Base-by-base conservation (phyloP, 2,329 filamentous ascomycete genomes). In the Ophiostoma pallidulum region DNA sequence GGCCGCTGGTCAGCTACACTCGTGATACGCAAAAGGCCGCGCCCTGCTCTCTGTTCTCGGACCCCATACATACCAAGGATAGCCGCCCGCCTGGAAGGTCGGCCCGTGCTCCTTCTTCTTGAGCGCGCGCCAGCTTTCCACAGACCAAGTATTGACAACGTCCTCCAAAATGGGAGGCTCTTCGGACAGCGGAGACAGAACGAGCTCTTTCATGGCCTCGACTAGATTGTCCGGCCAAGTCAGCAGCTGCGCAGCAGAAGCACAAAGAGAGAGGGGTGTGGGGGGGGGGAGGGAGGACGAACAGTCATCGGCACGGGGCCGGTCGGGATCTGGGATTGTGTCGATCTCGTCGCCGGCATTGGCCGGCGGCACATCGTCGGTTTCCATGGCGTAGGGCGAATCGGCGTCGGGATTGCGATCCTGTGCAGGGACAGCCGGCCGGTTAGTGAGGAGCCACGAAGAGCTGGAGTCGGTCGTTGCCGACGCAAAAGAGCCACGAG, bases 71-170 rank as follows among this genome's bases (percentile, higher is more conserved):
- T 65, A 89, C 85, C 92, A 98, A 63, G 91, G 92, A 62, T 80
- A 83, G 42, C 86, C 90, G 42, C 82, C 90, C 54, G 87, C 91
- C 51, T 92, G 65, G 64, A 98, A 98, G 49, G 84, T 64, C 3
- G 92, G 92, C 2, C 92, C 88, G 69, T 94, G 89, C 59, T 92
- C 84, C 62, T 86, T 88, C 67, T 86, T 84, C 14, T 75, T 72
- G 56, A 94, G 67, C 32, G 69, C 74, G 54, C 84, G 77, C 90
- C 91, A 98, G 53, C 84, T 76, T 57, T 86, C 75, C 52, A 98
- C 87, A 26, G 86, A 80, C 92, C 92, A 98, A 59, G 88, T 95
- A 65, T 86, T 65, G 57, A 83, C 69, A 35, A 74, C 74, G 62
- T 95, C 87, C 46, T 82, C 82, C 54, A 91, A 75, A 29, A 84